Evolutionary conservation across 75 land plant genomes (phyloP).

Genomic region (Pseudotsuga menziesii): DNA sequence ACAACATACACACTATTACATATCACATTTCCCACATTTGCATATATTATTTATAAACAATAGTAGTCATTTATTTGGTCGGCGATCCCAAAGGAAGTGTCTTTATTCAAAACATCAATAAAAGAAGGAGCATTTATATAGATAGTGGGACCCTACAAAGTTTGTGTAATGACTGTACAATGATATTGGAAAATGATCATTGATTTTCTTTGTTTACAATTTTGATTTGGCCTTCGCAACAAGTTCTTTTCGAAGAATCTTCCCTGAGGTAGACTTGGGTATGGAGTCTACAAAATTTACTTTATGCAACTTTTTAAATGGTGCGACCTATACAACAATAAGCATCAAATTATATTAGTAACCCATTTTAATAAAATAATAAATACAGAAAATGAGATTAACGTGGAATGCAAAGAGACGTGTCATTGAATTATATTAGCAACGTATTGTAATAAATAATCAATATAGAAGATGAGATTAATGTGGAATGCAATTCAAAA

Average conservation of each 20-base stretch:
- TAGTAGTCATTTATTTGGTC: too few species aligned
- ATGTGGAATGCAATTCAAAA: too few species aligned
- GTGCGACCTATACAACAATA: slow-evolving; percentile 51
- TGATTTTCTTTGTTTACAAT: slow-evolving; percentile 7
- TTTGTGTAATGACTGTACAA: too few species aligned
- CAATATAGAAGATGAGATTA: neutral
- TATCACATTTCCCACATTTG: too few species aligned
- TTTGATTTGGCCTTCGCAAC: slow-evolving; percentile 36
- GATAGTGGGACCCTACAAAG: too few species aligned
- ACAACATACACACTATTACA: too few species aligned
- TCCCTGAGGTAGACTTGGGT: slow-evolving; percentile 78
- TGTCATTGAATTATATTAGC: neutral
- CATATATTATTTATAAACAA: too few species aligned
- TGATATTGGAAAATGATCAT: too few species aligned
- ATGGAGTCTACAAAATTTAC: slow-evolving; percentile 56
- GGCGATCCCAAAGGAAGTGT: too few species aligned
- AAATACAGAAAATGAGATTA: neutral
- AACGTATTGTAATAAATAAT: neutral
- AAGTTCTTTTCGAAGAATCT: slow-evolving; percentile 71
- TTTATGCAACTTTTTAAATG: slow-evolving; percentile 63
- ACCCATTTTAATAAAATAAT: neutral
- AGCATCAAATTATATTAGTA: neutral
- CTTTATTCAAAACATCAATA: too few species aligned
- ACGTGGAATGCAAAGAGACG: too few species aligned
- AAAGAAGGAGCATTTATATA: too few species aligned